phyloP scores from a whole-genome alignment of 177 flowering plant species.

The Vitis hybrid region DNA sequence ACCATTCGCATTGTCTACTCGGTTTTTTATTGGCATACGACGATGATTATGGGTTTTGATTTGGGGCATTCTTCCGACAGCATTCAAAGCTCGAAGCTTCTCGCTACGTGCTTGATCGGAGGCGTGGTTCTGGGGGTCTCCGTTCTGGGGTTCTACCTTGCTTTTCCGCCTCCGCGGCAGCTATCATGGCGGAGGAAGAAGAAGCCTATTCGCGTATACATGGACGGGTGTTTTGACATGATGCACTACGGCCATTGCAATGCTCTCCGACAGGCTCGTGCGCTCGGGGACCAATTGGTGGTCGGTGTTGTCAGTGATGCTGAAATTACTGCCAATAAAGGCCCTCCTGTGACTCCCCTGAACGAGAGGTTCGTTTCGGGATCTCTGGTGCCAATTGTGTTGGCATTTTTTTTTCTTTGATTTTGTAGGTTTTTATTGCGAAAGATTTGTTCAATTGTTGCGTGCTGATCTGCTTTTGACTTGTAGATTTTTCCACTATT shows the following conservation, averaged over 20 bases:
- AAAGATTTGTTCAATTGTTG: no score
- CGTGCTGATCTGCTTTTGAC: no score
- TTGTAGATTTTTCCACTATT: no score
- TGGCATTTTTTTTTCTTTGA: not conserved
- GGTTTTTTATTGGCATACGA: no score
- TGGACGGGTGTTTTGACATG: conserved; percentile 99
- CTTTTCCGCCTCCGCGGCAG: conserved; percentile 25
- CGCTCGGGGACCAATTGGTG: conserved; percentile 89
- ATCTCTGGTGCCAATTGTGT: no score
- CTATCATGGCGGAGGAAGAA: conserved; percentile 49
- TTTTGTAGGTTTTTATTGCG: not conserved
- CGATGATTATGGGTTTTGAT: conserved; percentile 22
- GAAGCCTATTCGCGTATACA: conserved; percentile 81
- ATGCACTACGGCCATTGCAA: conserved; percentile 99
- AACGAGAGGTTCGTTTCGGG: conserved; percentile 59
- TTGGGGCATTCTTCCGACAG: conserved; percentile 16
- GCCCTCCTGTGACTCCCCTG: conserved; percentile 97
- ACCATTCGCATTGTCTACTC: no score
- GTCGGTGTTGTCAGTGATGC: conserved; percentile 98
- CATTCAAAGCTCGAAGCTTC: conserved; percentile 23
- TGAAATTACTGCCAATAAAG: conserved; percentile 86
- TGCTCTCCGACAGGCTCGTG: conserved; percentile 95
- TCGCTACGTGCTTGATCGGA: conserved; percentile 50
- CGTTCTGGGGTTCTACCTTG: conserved; percentile 29
- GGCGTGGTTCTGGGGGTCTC: conserved; percentile 47